Conservation (phyloP, 2,329 filamentous ascomycete species). For the Metarhizium album region DNA sequence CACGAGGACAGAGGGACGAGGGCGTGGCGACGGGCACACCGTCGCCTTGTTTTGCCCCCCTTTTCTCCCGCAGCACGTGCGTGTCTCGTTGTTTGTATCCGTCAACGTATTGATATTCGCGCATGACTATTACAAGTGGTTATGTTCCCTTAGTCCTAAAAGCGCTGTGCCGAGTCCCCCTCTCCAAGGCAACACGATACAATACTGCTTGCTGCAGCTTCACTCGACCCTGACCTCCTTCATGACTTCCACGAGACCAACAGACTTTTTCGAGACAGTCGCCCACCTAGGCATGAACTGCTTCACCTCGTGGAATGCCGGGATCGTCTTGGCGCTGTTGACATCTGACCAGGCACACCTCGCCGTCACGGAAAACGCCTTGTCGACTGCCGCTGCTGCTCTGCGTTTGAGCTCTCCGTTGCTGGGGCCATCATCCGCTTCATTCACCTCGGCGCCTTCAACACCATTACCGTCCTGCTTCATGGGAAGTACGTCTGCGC, state of each 20-base stretch:
- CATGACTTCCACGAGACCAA: conserved; percentile 73
- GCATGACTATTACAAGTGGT: not conserved
- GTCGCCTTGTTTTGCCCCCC: no score
- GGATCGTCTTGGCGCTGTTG: conserved; percentile 61
- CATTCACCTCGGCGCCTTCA: not conserved
- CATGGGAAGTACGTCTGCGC: conserved; percentile 5
- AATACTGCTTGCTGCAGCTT: conserved; percentile 22
- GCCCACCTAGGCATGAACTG: conserved; percentile 74
- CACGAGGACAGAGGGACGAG: conserved; percentile 12
- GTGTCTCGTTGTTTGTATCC: no score
- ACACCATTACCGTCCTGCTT: not conserved
- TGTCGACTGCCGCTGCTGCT: conserved; percentile 8
- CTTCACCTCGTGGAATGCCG: conserved; percentile 70
- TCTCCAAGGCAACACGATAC: not conserved
- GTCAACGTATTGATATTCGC: not conserved
- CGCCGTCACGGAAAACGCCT: conserved; percentile 48
- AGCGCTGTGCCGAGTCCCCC: not conserved
- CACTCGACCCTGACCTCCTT: conserved; percentile 50
- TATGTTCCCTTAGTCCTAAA: not conserved
- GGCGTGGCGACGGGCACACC: not conserved
- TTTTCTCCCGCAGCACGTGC: not conserved
- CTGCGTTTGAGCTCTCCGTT: conserved; percentile 11
- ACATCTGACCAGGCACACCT: conserved; percentile 83
- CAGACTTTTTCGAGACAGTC: conserved; percentile 60
- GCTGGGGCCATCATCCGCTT: not conserved